Percentiles rank a stretch among this genome's conserved stretches.
Evolutionary conservation across 192 early-diverging fungal genomes (phyloP).

Genomic region (Coemansia sp.): DNA sequence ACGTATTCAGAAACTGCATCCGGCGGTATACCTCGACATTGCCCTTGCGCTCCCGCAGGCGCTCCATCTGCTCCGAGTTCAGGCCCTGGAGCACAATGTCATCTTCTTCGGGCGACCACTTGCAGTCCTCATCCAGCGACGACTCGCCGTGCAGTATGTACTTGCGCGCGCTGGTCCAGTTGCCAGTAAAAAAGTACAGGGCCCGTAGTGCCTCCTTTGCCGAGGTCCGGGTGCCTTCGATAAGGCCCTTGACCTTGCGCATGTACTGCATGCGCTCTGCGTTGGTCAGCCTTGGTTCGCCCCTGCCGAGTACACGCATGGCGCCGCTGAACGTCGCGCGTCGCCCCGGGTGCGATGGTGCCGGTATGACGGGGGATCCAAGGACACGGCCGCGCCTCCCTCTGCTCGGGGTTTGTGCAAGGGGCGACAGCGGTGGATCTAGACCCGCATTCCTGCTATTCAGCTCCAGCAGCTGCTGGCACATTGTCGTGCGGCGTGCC

Average conservation of each 20-base stretch:
- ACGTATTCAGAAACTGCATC: constrained; percentile 46
- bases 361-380: not conserved
- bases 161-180: constrained; percentile 41
- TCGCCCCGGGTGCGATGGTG: constrained; percentile 22
- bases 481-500: constrained; percentile 19
- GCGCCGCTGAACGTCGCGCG: constrained; percentile 37
- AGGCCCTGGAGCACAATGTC: constrained; percentile 15
- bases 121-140: constrained; percentile 7
- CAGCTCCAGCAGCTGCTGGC: constrained; percentile 34
- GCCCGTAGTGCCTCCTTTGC: constrained; percentile 24
- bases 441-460: not conserved
- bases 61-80: constrained; percentile 15
- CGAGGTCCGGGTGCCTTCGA: constrained; percentile 19
- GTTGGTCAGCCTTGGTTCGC: constrained; percentile 24
- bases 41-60: constrained; percentile 35
- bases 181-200: constrained; percentile 39
- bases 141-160: constrained; percentile 14
- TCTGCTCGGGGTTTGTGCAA: constrained; percentile 8
- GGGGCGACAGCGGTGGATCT: not conserved
- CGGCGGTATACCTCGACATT: constrained; percentile 45
- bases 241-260: constrained; percentile 41
- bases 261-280: constrained; percentile 28
- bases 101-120: constrained; percentile 37
- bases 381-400: not conserved
- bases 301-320: constrained; percentile 42